phyloP scores from a whole-genome alignment of 139 green algal species.

The Diplosphaera chodatii region DNA sequence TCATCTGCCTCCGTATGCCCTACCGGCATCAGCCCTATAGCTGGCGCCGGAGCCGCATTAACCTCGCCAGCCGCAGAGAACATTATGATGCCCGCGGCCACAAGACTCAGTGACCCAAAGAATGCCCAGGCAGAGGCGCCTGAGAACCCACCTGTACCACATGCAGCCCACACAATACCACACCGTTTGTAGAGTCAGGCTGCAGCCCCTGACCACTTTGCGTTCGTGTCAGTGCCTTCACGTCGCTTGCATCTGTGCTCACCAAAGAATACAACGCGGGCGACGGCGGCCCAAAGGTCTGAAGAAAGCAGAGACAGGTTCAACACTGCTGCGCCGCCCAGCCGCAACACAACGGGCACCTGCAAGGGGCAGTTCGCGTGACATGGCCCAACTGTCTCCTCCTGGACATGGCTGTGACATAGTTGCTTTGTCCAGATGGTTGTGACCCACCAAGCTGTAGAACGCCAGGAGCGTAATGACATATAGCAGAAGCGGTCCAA shows the following conservation, averaged over 20 bases:
- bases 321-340: slow-evolving; percentile 54
- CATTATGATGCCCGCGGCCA: not conserved
- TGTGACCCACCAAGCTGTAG: slow-evolving; percentile 30
- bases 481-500: not conserved
- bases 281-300: slow-evolving; percentile 51
- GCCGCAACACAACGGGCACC: slow-evolving; percentile 42
- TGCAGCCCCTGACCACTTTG: not conserved
- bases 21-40: not conserved
- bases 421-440: not conserved
- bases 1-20: not conserved
- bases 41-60: not conserved
- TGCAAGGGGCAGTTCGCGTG: not conserved
- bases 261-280: slow-evolving; percentile 52
- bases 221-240: not conserved
- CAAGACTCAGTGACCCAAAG: not conserved
- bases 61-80: not conserved
- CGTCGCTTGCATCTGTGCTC: no score
- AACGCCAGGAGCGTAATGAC: slow-evolving; percentile 52
- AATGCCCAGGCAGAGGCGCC: not conserved
- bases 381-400: no score
- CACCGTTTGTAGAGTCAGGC: no score
- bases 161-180: not conserved
- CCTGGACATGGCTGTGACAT: no score
- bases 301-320: slow-evolving; percentile 75
- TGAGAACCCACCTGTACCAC: not conserved